Base-by-base conservation (phyloP, 2,329 filamentous ascomycete genomes). In the Coniochaeta hoffmannii region DNA sequence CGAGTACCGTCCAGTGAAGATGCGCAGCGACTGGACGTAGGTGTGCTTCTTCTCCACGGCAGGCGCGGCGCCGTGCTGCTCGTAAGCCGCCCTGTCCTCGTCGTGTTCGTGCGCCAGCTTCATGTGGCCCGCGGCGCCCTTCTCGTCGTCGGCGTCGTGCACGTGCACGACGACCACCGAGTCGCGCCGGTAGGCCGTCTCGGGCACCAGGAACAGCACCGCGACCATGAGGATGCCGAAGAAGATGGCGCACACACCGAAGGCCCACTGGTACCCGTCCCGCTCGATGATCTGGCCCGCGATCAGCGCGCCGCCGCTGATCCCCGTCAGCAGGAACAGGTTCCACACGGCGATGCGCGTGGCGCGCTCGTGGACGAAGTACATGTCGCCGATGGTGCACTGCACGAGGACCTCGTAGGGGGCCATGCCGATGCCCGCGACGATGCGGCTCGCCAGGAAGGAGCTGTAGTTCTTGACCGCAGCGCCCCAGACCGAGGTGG, bases 371-470 rank as follows among this genome's bases (percentile, higher is more conserved):
- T 76, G 74, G 4, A 76, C 71, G 56, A 73, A 77, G 60, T 74
- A 77, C 28, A 76, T 61, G 53, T 76, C 75, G 6, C 72, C 72
- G 50, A 76, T 73, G 1, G 76, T 80, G 61, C 75, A 76, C 63
- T 79, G 77, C 4, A 81, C 76, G 6, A 82, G 65, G 2, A 78
- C 72, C 60, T 81, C 78, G 55, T 74, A 75, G 0, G 78, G 72
- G 0, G 76, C 75, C 73, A 79, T 78, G 4, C 75, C 76, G 5
- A 80, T 62, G 4, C 73, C 77, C 5, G 71, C 71, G 22, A 78
- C 66, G 32, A 79, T 69, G 12, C 76, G 69, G 53, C 72, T 75
- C 4, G 68, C 76, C 0, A 79, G 63, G 58, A 80, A 77, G 10
- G 71, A 75, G 28, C 60, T 59, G 59, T 78, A 79, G 55, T 67